Evolutionary conservation across 2,329 filamentous ascomycete genomes (phyloP), one percentile per base, ranked within the genome.

Genomic region (Endoconidiophora laricicola): DNA sequence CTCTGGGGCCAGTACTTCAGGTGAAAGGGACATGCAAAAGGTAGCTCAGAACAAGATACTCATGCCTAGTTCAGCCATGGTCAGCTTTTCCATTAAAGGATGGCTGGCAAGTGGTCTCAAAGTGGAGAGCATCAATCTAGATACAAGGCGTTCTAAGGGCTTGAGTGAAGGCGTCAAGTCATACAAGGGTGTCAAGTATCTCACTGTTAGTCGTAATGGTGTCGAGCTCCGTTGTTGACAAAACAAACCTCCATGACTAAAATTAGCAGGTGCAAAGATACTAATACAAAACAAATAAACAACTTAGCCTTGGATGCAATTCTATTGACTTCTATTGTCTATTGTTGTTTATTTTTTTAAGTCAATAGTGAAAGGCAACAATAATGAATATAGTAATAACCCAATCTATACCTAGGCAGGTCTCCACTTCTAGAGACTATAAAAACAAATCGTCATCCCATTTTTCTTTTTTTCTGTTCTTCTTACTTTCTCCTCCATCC

Each of bases 181-280:
- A 22, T 96, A 94, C 66, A 98, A 96, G 67, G 91, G 91, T 1
- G 91, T 98, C 56, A 98, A 98, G 66, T 98, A 98, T 65, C 63
- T 98, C 58, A 95, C 88, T 14, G 69, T 81, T 45, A 81, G 78
- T 59, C 77, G 76, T 55, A 72, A 73, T 12, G 78, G 78, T 20
- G 69, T 81, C 40, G 78, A 82, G 63, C 71, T 79, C 57, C 67
- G 78, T 57, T 81, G 78, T 60, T 78, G 44, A 55, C 29, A 44
- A 22, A 12, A 12, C 29, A 33, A 33, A 3, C 29, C 29, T 33
- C 29, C 7, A 33, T 33, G 29, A 33, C 29, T 33, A 29, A 12
- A 22, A n/a, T 41, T 12, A 6, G 29, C 12, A 33, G 29, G 6
- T 33, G 9, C 29, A 7, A 33, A 33, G 29, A 33, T 33, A 33